Evolutionary conservation across 2,329 filamentous ascomycete genomes (phyloP).

Genomic region (Pezicula rhizophila): DNA sequence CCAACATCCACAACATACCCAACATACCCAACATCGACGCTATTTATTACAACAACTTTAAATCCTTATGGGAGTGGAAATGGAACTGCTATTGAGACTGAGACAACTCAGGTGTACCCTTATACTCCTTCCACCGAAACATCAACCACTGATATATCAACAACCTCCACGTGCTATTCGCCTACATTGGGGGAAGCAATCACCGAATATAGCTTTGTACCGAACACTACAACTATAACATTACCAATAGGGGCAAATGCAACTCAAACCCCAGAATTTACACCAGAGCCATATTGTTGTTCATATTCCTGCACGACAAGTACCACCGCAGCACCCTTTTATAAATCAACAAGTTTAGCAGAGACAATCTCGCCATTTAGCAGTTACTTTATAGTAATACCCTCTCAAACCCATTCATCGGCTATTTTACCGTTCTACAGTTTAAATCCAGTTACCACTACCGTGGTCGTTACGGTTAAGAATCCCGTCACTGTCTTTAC

Average conservation of each 20-base stretch:
- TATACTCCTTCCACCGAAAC: not conserved
- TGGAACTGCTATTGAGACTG: too few species aligned
- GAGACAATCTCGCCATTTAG: not conserved
- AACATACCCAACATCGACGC: too few species aligned
- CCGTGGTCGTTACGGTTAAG: slow-evolving; percentile 19
- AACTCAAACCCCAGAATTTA: slow-evolving; percentile 17
- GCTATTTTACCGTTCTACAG: not conserved
- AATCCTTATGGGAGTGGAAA: too few species aligned
- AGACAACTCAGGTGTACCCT: not conserved
- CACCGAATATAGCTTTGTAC: slow-evolving; percentile 17
- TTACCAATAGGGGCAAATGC: slow-evolving; percentile 14
- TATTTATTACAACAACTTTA: too few species aligned
- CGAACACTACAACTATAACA: slow-evolving; percentile 21
- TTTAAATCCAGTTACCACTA: slow-evolving; percentile 3
- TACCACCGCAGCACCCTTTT: not conserved
- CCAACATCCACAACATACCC: too few species aligned
- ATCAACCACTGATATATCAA: not conserved
- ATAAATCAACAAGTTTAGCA: not conserved
- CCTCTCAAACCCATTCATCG: not conserved
- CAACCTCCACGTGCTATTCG: slow-evolving; percentile 1
- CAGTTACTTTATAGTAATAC: not conserved
- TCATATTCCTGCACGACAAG: not conserved
- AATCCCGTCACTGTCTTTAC: slow-evolving; percentile 16
- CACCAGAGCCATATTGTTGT: slow-evolving; percentile 16
- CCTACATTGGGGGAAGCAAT: slow-evolving; percentile 9